phyloP scores from a whole-genome alignment of 1,284 basidiomycete genomes.

The Rhodotorula sp. region DNA sequence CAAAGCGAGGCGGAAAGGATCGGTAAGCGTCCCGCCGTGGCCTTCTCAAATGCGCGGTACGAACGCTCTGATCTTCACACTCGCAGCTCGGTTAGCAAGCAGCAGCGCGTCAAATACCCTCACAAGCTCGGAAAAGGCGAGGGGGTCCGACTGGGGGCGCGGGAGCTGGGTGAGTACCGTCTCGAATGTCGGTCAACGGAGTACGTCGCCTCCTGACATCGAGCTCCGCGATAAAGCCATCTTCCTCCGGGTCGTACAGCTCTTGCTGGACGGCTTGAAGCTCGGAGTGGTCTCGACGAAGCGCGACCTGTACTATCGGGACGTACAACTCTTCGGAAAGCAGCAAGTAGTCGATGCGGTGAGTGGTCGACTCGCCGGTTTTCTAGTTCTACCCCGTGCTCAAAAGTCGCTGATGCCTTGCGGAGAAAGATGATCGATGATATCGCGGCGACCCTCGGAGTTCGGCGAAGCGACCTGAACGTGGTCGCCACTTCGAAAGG shows the following conservation, averaged over 20 bases:
- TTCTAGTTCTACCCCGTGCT: neutral
- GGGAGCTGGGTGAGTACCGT: slow-evolving; percentile 25
- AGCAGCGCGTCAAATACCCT: slow-evolving; percentile 19
- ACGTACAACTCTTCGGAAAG: slow-evolving; percentile 69
- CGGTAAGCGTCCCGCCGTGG: neutral
- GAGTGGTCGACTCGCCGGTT: slow-evolving; percentile 25
- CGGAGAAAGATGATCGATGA: slow-evolving; percentile 74
- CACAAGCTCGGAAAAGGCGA: slow-evolving; percentile 21
- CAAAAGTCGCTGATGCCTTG: neutral
- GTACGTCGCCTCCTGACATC: neutral
- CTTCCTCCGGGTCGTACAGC: slow-evolving; percentile 31
- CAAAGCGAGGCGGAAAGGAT: slow-evolving; percentile 1
- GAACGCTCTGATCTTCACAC: neutral
- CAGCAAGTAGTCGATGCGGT: slow-evolving; percentile 75
- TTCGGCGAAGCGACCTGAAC: slow-evolving; percentile 72
- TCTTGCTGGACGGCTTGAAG: slow-evolving; percentile 29
- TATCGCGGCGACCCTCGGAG: slow-evolving; percentile 72
- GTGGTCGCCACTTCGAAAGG: slow-evolving; percentile 87
- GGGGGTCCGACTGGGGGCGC: slow-evolving; percentile 10
- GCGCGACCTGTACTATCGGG: slow-evolving; percentile 80
- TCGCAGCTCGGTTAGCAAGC: neutral
- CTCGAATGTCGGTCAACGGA: too few species aligned
- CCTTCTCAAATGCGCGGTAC: neutral
- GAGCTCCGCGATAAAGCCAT: slow-evolving; percentile 6
- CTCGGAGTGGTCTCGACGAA: slow-evolving; percentile 26